Evolutionary conservation across 1,139 yeast genomes (phyloP).

Genomic region (Barnettozyma hawaiiensis): DNA sequence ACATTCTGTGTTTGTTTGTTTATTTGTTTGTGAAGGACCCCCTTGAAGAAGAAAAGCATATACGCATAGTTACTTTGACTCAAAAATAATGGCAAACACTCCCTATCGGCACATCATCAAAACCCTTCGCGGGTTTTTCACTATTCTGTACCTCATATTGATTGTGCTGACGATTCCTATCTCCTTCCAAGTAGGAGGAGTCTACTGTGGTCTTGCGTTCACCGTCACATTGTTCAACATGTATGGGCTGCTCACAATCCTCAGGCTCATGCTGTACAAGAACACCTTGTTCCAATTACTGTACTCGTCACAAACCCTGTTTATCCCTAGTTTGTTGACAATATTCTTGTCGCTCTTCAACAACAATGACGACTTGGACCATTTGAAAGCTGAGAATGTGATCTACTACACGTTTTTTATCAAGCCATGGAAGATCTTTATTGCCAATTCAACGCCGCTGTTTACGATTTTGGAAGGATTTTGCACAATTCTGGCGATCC

Average conservation of each 20-base stretch:
- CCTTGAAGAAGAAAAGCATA: background rate
- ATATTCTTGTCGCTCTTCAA: constrained; percentile 59
- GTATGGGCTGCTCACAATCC: constrained; percentile 68
- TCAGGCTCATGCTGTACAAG: constrained; percentile 51
- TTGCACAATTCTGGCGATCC: constrained; percentile 82
- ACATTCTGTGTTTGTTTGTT: no score
- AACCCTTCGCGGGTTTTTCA: constrained; percentile 33
- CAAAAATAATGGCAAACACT: constrained; percentile 4
- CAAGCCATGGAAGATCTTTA: constrained; percentile 60
- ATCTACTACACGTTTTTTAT: constrained; percentile 36
- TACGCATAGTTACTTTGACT: background rate
- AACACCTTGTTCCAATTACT: constrained; percentile 49
- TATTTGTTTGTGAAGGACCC: no score
- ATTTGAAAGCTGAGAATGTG: constrained; percentile 18
- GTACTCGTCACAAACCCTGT: constrained; percentile 75
- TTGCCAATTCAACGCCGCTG: constrained; percentile 78
- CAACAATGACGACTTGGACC: constrained; percentile 22
- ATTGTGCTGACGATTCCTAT: constrained; percentile 82
- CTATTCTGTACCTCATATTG: constrained; percentile 56
- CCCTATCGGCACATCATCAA: constrained; percentile 10
- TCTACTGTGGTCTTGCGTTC: constrained; percentile 81
- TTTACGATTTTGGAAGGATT: constrained; percentile 90
- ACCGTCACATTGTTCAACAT: constrained; percentile 67
- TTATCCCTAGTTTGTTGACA: constrained; percentile 77
- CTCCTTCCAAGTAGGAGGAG: constrained; percentile 94